phyloP scores from a whole-genome alignment of 805 yeast species.

The Tetrapisispora phaffii region DNA sequence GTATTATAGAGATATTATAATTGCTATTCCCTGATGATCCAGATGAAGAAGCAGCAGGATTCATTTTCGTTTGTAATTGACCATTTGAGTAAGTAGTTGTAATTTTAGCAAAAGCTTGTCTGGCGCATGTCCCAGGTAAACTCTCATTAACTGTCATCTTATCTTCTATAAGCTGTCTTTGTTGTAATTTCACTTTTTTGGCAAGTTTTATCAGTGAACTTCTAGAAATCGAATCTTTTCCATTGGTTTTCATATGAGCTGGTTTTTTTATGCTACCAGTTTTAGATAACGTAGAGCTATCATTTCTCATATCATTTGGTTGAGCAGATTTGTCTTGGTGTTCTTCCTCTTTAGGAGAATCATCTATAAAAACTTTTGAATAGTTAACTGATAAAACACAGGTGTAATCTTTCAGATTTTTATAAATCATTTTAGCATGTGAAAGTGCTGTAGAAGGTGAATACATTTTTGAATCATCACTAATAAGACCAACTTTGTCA shows the following conservation, averaged over 20 bases:
- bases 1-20: neutral
- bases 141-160: neutral
- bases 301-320: neutral
- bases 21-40: neutral
- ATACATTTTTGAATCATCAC: neutral
- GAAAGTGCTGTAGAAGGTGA: slow-evolving; percentile 14
- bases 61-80: neutral
- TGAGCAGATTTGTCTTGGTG: neutral
- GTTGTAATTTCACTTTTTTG: slow-evolving; percentile 11
- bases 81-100: neutral
- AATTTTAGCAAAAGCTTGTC: neutral
- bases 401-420: slow-evolving; percentile 17
- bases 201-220: neutral
- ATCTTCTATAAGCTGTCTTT: slow-evolving; percentile 20
- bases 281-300: neutral
- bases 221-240: neutral
- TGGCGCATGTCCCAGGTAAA: neutral
- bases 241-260: too few species aligned
- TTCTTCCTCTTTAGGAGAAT: neutral
- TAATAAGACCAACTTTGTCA: neutral
- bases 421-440: slow-evolving; percentile 21
- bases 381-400: slow-evolving; percentile 12
- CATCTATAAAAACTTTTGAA: neutral
- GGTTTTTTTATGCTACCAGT: neutral
- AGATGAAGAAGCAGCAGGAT: neutral